Percentiles rank a stretch among this genome's conserved stretches.
These are phyloP conservation scores for Spiraea crenata DNA, from an alignment of 331 rosid genomes.

Conservation along the genomic window DNA sequence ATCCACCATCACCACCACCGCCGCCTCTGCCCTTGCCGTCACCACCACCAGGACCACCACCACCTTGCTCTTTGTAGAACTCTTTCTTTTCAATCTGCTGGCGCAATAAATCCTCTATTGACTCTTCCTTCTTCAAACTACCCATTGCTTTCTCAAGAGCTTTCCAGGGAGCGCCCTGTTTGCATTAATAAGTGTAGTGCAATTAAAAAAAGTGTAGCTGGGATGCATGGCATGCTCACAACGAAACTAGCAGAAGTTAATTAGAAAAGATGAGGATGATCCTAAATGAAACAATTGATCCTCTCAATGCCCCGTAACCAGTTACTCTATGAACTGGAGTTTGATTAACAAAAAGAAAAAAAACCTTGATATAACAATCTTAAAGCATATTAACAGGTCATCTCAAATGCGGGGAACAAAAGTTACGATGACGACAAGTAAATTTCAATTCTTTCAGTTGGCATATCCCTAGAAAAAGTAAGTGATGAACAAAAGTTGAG, in stretches of 20 bases:
- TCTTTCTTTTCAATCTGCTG: slow-evolving; percentile 61
- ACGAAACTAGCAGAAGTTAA: not conserved
- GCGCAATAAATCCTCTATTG: slow-evolving; percentile 65
- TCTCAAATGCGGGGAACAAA: not conserved
- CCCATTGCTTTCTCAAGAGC: slow-evolving; percentile 55
- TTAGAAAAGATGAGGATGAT: too few species aligned
- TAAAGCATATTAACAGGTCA: not conserved
- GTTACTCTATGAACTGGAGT: not conserved
- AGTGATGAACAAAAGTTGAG: too few species aligned
- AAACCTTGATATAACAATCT: not conserved
- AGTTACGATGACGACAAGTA: not conserved
- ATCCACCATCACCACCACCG: slow-evolving; percentile 43
- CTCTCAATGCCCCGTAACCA: not conserved
- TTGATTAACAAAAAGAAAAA: not conserved
- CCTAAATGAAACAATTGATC: not conserved
- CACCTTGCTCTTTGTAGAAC: slow-evolving; percentile 33
- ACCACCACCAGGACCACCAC: slow-evolving; percentile 15
- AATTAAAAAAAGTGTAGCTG: not conserved
- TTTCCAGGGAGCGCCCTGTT: slow-evolving; percentile 65
- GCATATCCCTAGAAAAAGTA: too few species aligned
- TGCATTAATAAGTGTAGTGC: slow-evolving; percentile 18
- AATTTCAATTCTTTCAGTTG: too few species aligned
- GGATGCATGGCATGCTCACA: not conserved
- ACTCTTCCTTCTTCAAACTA: slow-evolving; percentile 47
- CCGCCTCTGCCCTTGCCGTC: slow-evolving; percentile 20